Percentiles rank a stretch among this genome's conserved stretches.
phyloP scores from a whole-genome alignment of 2,329 filamentous ascomycete genomes.

The Helotiales sp. region DNA sequence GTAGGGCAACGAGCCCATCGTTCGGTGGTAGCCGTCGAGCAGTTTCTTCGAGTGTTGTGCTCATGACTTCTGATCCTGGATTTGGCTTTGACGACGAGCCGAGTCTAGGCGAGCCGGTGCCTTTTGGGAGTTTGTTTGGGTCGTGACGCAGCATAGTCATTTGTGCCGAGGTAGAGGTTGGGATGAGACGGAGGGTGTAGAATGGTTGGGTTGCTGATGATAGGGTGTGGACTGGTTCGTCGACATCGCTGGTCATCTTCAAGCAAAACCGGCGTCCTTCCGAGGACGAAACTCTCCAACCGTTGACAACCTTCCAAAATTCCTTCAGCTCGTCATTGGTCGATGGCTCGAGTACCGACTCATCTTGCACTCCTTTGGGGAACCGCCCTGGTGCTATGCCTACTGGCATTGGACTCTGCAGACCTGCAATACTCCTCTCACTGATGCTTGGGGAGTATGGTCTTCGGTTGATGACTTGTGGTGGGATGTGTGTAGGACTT shows the following conservation, averaged over 20 bases:
- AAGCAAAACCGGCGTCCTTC: slow-evolving; percentile 66
- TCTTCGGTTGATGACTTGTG: slow-evolving; percentile 67
- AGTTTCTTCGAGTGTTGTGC: slow-evolving; percentile 62
- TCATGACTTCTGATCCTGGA: slow-evolving; percentile 53
- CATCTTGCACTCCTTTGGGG: slow-evolving; percentile 39
- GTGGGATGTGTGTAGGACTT: slow-evolving; percentile 67
- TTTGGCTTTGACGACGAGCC: slow-evolving; percentile 33
- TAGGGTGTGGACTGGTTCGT: slow-evolving; percentile 70
- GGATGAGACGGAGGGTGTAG: slow-evolving; percentile 68
- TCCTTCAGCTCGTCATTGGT: slow-evolving; percentile 64
- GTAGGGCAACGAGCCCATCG: slow-evolving; percentile 68
- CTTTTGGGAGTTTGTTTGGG: slow-evolving; percentile 55
- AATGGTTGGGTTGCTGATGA: slow-evolving; percentile 67
- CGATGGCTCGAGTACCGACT: slow-evolving; percentile 39
- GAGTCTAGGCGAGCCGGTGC: slow-evolving; percentile 31
- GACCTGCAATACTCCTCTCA: slow-evolving; percentile 35
- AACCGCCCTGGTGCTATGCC: slow-evolving; percentile 37
- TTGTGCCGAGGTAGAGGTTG: slow-evolving; percentile 66
- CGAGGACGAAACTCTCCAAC: slow-evolving; percentile 65
- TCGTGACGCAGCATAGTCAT: slow-evolving; percentile 64
- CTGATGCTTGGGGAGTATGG: slow-evolving; percentile 55
- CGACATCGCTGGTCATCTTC: slow-evolving; percentile 58
- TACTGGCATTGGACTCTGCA: slow-evolving; percentile 39
- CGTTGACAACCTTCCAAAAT: slow-evolving; percentile 73
- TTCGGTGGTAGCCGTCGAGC: slow-evolving; percentile 58